phyloP scores from a whole-genome alignment of 2,329 filamentous ascomycete genomes.

The Ilyonectria robusta region DNA sequence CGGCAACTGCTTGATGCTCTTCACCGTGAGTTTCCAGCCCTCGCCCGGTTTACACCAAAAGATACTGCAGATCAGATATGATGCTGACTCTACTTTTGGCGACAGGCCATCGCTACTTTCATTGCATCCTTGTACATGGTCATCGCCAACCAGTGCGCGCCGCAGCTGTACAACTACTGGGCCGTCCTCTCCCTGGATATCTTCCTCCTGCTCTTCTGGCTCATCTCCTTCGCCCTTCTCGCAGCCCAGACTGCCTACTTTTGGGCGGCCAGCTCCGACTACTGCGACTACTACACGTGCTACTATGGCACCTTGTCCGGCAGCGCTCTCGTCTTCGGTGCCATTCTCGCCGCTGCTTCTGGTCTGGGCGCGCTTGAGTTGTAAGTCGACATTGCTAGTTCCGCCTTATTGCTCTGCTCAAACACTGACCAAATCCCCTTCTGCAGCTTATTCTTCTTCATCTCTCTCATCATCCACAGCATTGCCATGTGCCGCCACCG shows the following conservation, averaged over 20 bases:
- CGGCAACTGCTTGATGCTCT: constrained; percentile 54
- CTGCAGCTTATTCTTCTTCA: constrained; percentile 58
- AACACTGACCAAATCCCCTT: not conserved
- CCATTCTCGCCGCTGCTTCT: constrained; percentile 52
- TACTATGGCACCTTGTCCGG: constrained; percentile 31
- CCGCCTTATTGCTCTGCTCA: not conserved
- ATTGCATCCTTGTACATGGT: constrained; percentile 63
- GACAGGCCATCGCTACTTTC: constrained; percentile 60
- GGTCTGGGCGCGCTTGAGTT: constrained; percentile 60
- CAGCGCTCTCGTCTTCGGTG: constrained; percentile 43
- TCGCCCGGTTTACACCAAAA: not conserved
- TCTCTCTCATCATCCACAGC: constrained; percentile 58
- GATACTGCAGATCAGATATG: constrained; percentile 15
- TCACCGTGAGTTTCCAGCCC: constrained; percentile 54
- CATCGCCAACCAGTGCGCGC: constrained; percentile 57
- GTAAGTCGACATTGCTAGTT: constrained; percentile 51
- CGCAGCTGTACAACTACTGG: constrained; percentile 68
- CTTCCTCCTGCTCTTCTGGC: constrained; percentile 67
- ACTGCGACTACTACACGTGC: constrained; percentile 45
- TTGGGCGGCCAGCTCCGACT: constrained; percentile 38
- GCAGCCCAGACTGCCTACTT: constrained; percentile 52
- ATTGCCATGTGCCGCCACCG: constrained; percentile 61
- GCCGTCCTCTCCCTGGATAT: constrained; percentile 66
- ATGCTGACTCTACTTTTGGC: constrained; percentile 8
- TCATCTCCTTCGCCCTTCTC: constrained; percentile 59